Evolutionary conservation across 805 yeast genomes (phyloP).

Genomic region (Wickerhamomyces canadensis): DNA sequence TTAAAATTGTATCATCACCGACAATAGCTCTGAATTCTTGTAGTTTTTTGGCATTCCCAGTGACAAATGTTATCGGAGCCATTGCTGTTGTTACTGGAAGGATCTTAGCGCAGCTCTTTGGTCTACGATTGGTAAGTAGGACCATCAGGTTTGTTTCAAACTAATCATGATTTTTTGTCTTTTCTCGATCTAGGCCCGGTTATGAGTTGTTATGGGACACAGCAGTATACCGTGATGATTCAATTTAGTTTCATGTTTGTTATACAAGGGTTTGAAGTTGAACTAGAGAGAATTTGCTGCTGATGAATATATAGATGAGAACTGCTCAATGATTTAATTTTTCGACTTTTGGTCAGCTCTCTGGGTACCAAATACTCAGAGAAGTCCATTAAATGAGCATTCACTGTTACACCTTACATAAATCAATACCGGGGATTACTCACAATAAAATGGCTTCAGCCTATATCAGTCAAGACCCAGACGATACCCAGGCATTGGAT

Average conservation of each 20-base stretch:
- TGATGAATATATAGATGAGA: no score
- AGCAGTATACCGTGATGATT: no score
- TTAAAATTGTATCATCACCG: constrained; percentile 45
- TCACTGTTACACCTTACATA: constrained; percentile 8
- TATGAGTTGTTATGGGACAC: constrained; percentile 1
- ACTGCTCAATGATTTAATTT: no score
- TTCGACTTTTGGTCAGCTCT: no score
- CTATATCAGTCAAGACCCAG: no score
- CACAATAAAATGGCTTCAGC: no score
- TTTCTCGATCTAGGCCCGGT: neutral
- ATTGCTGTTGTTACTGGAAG: neutral
- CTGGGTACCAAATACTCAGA: no score
- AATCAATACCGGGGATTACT: neutral
- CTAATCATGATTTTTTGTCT: neutral
- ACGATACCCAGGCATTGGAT: no score
- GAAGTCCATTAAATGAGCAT: constrained; percentile 9
- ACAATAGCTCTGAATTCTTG: constrained; percentile 79
- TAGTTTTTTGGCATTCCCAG: constrained; percentile 87
- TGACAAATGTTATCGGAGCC: constrained; percentile 56
- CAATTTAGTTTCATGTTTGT: no score
- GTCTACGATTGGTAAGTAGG: neutral
- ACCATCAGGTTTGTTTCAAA: constrained; percentile 1
- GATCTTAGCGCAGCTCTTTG: neutral
- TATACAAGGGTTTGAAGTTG: no score
- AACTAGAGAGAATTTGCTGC: no score